Evolutionary conservation across 768 basidiomycete species (phyloP).

Genomic region (Lactarius deliciosus): DNA sequence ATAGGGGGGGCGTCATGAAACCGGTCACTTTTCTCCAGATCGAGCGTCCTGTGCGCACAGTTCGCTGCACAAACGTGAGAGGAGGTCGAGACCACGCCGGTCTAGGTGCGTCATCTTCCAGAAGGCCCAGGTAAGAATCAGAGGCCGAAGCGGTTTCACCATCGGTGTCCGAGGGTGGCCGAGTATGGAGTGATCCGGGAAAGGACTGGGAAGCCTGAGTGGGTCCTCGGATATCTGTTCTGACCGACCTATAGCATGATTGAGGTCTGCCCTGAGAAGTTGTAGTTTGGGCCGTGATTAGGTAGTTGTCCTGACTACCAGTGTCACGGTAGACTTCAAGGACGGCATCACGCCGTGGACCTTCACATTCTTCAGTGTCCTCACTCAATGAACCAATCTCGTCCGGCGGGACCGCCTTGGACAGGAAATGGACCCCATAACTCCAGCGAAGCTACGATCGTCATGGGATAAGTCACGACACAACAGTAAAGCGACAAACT

Average conservation of each 20-base stretch:
- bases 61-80: slow-evolving; percentile 34
- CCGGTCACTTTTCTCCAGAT: slow-evolving; percentile 48
- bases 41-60: slow-evolving; percentile 33
- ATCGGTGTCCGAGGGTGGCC: slow-evolving; percentile 1
- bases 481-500: slow-evolving; percentile 35
- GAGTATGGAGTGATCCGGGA: slow-evolving; percentile 49
- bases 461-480: background rate
- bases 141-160: slow-evolving; percentile 20
- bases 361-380: background rate
- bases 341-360: background rate
- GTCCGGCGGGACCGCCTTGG: slow-evolving; percentile 49
- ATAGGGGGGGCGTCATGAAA: slow-evolving; percentile 89
- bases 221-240: slow-evolving; percentile 12
- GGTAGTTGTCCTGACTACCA: background rate
- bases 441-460: slow-evolving; percentile 79
- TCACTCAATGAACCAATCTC: slow-evolving; percentile 25
- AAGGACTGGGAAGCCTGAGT: slow-evolving; percentile 58
- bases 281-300: too few species aligned
- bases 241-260: too few species aligned
- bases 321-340: background rate
- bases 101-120: slow-evolving; percentile 29
- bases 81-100: slow-evolving; percentile 31
- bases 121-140: slow-evolving; percentile 29
- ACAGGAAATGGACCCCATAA: slow-evolving; percentile 83
- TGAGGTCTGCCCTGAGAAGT: too few species aligned